Conservation (phyloP, 106 monocot genomes). For the Hemerocallis citrina region DNA sequence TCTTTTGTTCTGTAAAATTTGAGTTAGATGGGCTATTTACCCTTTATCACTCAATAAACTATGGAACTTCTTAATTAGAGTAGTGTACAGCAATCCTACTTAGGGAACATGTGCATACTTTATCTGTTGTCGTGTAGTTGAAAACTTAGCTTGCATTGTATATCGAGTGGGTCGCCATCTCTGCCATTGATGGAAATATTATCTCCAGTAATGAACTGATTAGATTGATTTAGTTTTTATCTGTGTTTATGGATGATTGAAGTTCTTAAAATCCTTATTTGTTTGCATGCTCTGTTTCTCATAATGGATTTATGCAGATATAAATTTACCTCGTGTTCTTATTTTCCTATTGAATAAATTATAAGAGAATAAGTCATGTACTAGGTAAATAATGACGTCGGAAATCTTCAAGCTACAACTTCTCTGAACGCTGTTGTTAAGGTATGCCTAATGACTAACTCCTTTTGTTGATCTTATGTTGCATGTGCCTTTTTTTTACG, state of each 20-base stretch:
- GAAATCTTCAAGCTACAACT: slow-evolving; percentile 59
- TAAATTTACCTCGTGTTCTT: neutral
- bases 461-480: neutral
- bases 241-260: neutral
- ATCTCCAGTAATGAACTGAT: neutral
- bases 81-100: neutral
- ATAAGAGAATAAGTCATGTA: slow-evolving; percentile 1
- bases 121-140: too few species aligned
- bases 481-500: neutral
- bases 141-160: neutral
- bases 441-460: slow-evolving; percentile 30
- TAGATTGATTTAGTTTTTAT: neutral
- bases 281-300: neutral
- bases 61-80: neutral
- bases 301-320: neutral
- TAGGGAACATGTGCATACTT: too few species aligned
- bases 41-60: neutral
- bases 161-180: neutral
- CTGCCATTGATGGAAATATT: neutral
- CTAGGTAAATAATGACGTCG: slow-evolving; percentile 53
- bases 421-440: slow-evolving; percentile 97
- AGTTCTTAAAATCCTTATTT: neutral
- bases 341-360: neutral
- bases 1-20: neutral
- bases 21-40: too few species aligned